Conservation (phyloP, 768 basidiomycete genomes). For the Pulveroboletus sp. region DNA sequence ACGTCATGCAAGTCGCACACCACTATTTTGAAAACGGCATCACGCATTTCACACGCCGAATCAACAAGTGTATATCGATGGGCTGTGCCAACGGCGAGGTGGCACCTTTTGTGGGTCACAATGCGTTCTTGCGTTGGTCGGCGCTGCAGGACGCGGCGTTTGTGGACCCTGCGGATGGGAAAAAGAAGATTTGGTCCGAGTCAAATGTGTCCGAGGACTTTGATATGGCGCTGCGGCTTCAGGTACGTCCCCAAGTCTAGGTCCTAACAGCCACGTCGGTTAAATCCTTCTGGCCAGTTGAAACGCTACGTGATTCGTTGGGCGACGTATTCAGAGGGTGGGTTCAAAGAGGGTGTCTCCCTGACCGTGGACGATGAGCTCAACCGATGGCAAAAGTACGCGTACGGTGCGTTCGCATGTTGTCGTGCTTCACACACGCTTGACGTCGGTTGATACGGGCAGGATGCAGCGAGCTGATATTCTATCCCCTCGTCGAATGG, state of each 20-base stretch:
- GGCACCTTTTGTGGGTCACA: conserved; percentile 79
- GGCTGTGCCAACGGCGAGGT: conserved; percentile 79
- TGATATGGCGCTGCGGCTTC: conserved; percentile 59
- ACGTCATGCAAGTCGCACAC: conserved; percentile 88
- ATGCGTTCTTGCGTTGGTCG: conserved; percentile 88
- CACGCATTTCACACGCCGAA: conserved; percentile 83
- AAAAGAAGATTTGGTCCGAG: conserved; percentile 78
- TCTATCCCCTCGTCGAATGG: conserved; percentile 81
- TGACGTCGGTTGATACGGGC: neutral
- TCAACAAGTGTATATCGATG: conserved; percentile 82
- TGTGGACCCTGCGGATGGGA: conserved; percentile 44
- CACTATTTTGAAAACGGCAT: conserved; percentile 93
- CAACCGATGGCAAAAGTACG: conserved; percentile 92
- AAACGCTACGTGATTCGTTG: conserved; percentile 37
- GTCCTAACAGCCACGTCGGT: too few relatives aligned
- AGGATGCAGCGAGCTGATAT: conserved; percentile 58
- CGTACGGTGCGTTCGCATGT: conserved; percentile 51
- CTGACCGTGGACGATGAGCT: conserved; percentile 89
- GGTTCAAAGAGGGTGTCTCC: conserved; percentile 94
- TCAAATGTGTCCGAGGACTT: conserved; percentile 69
- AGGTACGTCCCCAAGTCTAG: conserved; percentile 32
- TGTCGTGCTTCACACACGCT: conserved; percentile 34
- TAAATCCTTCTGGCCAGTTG: conserved; percentile 5
- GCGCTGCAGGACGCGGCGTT: conserved; percentile 86
- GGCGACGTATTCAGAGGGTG: conserved; percentile 87